Conservation (phyloP, 2,329 filamentous ascomycete species). For the Fusarium napiforme region DNA sequence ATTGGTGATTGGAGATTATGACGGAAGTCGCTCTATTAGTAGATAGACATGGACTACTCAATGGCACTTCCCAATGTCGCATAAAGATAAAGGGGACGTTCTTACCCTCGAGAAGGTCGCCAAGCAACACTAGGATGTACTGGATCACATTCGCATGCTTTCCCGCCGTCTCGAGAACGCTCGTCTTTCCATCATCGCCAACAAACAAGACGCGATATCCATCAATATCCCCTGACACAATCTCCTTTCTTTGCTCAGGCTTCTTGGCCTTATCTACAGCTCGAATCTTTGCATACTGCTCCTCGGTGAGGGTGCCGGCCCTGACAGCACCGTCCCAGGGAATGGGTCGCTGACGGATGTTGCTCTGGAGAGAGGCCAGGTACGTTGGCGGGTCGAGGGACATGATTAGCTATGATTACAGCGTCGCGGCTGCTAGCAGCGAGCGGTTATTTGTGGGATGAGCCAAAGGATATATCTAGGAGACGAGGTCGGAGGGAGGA, state of each 20-base stretch:
- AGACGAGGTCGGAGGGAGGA: slow-evolving; percentile 9
- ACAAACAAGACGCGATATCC: slow-evolving; percentile 85
- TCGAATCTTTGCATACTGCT: slow-evolving; percentile 94
- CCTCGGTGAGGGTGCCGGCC: slow-evolving; percentile 91
- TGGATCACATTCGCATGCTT: slow-evolving; percentile 92
- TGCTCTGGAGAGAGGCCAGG: slow-evolving; percentile 87
- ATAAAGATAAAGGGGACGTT: not conserved
- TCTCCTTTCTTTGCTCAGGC: slow-evolving; percentile 82
- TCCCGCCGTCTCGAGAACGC: slow-evolving; percentile 84
- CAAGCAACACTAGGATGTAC: slow-evolving; percentile 90
- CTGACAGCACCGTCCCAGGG: slow-evolving; percentile 97
- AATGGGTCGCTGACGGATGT: slow-evolving; percentile 94
- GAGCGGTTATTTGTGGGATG: slow-evolving; percentile 26
- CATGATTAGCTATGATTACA: slow-evolving; percentile 63
- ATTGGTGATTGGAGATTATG: slow-evolving; percentile 2
- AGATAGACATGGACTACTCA: not conserved
- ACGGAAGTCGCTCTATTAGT: slow-evolving; percentile 7
- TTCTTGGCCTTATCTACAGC: slow-evolving; percentile 96
- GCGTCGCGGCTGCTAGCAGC: slow-evolving; percentile 45
- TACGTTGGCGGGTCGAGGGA: slow-evolving; percentile 93
- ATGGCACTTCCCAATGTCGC: slow-evolving; percentile 12
- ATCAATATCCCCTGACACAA: slow-evolving; percentile 81
- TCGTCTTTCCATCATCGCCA: slow-evolving; percentile 74
- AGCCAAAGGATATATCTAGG: slow-evolving; percentile 9
- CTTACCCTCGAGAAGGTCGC: slow-evolving; percentile 87